A percentile compares a stretch with the other conserved stretches of the same genome.
These are phyloP conservation scores for Cryphonectria nitschkei DNA, from an alignment of 2,329 filamentous ascomycete genomes.

Conservation along the genomic window DNA sequence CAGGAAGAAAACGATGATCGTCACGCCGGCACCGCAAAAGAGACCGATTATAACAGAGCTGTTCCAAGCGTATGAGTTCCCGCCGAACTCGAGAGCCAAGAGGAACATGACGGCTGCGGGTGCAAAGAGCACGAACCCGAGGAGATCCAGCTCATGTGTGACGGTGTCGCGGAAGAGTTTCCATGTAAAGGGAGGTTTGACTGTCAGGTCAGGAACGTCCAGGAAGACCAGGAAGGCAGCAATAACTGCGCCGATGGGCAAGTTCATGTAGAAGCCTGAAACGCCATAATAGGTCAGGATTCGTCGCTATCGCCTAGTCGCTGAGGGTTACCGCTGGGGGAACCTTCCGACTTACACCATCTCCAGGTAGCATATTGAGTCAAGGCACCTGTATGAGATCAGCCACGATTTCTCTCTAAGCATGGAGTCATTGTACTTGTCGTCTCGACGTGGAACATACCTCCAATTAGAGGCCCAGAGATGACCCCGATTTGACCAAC, in stretches of 20 bases:
- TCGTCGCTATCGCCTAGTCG: not conserved
- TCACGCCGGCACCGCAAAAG: constrained; percentile 40
- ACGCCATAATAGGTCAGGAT: not conserved
- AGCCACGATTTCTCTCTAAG: not conserved
- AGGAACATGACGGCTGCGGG: constrained; percentile 44
- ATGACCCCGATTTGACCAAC: not conserved
- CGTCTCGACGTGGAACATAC: not conserved
- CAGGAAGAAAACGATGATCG: constrained; percentile 39
- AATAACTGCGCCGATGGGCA: constrained; percentile 43
- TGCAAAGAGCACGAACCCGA: constrained; percentile 46
- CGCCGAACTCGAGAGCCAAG: constrained; percentile 48
- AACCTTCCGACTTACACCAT: constrained; percentile 40
- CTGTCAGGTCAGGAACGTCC: constrained; percentile 38
- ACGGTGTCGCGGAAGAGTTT: constrained; percentile 33
- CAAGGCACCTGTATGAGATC: constrained; percentile 44
- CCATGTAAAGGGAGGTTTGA: constrained; percentile 34
- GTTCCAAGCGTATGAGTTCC: constrained; percentile 42
- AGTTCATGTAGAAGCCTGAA: constrained; percentile 46
- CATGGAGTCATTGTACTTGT: not conserved
- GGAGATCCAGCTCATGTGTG: constrained; percentile 40
- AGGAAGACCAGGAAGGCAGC: constrained; percentile 37
- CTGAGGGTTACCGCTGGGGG: not conserved
- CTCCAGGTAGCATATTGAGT: constrained; percentile 45
- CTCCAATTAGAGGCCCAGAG: not conserved
- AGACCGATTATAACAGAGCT: constrained; percentile 43